Evolutionary conservation across 1,139 yeast genomes (phyloP).

Genomic region (Yamadazyma oceani): DNA sequence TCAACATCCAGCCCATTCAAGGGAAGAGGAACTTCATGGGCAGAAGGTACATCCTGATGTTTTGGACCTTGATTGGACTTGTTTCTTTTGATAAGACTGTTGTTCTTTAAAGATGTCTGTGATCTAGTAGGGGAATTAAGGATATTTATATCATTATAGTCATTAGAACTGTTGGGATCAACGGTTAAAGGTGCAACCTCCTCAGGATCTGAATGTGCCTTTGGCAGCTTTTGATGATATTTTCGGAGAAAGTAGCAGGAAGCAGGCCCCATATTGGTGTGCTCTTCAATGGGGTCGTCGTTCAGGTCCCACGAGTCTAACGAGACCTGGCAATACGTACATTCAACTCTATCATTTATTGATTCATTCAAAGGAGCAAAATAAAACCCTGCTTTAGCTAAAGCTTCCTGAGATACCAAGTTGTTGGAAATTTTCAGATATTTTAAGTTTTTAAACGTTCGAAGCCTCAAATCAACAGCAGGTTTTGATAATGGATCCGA

Average conservation of each 20-base stretch:
- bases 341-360: constrained; percentile 56
- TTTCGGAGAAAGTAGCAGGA: constrained; percentile 47
- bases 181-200: too few relatives aligned
- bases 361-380: constrained; percentile 49
- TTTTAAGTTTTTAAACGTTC: constrained; percentile 56
- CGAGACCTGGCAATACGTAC: constrained; percentile 68
- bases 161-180: too few relatives aligned
- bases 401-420: constrained; percentile 37
- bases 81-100: constrained; percentile 1
- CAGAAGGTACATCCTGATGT: background rate
- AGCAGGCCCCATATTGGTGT: constrained; percentile 40
- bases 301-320: constrained; percentile 71
- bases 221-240: background rate
- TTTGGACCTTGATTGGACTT: background rate
- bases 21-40: background rate
- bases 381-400: constrained; percentile 57
- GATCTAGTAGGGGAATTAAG: constrained; percentile 1
- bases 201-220: too few relatives aligned
- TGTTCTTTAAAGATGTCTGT: constrained; percentile 3
- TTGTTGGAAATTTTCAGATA: constrained; percentile 45
- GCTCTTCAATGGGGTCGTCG: constrained; percentile 65
- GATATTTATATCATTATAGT: background rate
- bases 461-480: constrained; percentile 43
- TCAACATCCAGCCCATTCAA: background rate
- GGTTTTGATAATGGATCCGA: constrained; percentile 29